phyloP scores from a whole-genome alignment of 257 asterid genomes.

The Lavandula angustifolia region DNA sequence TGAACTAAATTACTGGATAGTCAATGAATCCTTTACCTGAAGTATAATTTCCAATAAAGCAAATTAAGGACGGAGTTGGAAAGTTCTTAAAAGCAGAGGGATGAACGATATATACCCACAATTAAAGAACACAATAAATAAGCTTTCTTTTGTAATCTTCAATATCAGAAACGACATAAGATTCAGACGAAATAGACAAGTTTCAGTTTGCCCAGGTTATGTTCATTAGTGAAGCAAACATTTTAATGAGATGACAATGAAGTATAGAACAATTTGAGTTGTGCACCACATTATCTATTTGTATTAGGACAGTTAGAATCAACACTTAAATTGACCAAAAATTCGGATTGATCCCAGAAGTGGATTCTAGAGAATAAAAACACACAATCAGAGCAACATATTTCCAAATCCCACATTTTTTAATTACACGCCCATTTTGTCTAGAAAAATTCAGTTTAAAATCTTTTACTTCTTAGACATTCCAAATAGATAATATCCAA shows the following conservation, averaged over 20 bases:
- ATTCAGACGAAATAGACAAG: background rate
- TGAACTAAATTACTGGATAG: constrained; percentile 21
- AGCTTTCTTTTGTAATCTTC: background rate
- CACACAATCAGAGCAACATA: constrained; percentile 15
- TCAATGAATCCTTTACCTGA: constrained; percentile 43
- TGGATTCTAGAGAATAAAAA: background rate
- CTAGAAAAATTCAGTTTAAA: background rate
- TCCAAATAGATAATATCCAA: background rate
- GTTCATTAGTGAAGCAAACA: constrained; percentile 12
- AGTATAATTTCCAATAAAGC: constrained; percentile 24
- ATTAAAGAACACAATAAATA: background rate
- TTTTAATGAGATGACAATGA: background rate
- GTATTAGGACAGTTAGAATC: background rate
- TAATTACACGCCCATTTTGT: background rate
- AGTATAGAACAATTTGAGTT: background rate
- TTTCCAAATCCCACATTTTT: constrained; percentile 1
- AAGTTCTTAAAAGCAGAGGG: constrained; percentile 14
- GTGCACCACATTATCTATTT: constrained; percentile 14
- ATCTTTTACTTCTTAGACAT: constrained; percentile 16
- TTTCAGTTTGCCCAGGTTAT: background rate
- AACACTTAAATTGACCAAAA: background rate
- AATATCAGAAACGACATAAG: constrained; percentile 8
- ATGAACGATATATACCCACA: background rate
- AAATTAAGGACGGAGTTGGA: constrained; percentile 6
- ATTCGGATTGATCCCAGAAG: background rate